Evolutionary conservation across 2,329 filamentous ascomycete genomes (phyloP), one percentile per base, ranked within the genome.

Genomic region (Septoria petroselini): DNA sequence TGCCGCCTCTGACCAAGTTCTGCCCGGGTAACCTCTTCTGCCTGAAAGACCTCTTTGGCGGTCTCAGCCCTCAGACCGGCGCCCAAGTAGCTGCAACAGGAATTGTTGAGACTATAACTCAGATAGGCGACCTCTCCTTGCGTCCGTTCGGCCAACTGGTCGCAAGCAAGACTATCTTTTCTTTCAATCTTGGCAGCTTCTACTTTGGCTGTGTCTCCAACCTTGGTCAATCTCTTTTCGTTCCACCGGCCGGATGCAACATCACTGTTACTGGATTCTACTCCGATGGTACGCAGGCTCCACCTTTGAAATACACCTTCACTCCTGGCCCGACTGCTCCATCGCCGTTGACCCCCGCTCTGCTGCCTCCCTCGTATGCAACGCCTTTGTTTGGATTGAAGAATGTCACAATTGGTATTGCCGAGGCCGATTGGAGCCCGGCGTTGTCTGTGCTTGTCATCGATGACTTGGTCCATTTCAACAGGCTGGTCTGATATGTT

Each of bases 401-500:
- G 30, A 33, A 33, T n/a, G 14, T 33, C 30, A 33, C 30, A 5
- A 33, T 41, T 12, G 39, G 39, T 21, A 27, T 41, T 41, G 39
- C 17, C 4, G 39, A 23, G 11, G 17, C 39, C 3, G 39, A 41
- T 27, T 23, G 25, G n/a, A 23, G 7, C 3, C 18, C 17, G 7
- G 17, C 9, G 17, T 19, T 41, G 39, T 9, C 39, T 21, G 25
- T 41, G 5, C n/a, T 21, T 9, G 21, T 25, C 21, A 27, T 41
- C 25, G 39, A 41, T 14, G 15, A 27, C 21, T 42, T 33, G 5
- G n/a, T 25, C 15, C 14, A 48, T 14, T 70, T 33, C 4, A 33
- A 33, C 14, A 27, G 23, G 9, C 23, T 27, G 23, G 9, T 27
- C 23, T 27, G 9, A 9, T 27, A 5, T 27, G 23, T n/a, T n/a